Evolutionary conservation across 257 asterid genomes (phyloP).

Genomic region (Salvia miltiorrhiza): DNA sequence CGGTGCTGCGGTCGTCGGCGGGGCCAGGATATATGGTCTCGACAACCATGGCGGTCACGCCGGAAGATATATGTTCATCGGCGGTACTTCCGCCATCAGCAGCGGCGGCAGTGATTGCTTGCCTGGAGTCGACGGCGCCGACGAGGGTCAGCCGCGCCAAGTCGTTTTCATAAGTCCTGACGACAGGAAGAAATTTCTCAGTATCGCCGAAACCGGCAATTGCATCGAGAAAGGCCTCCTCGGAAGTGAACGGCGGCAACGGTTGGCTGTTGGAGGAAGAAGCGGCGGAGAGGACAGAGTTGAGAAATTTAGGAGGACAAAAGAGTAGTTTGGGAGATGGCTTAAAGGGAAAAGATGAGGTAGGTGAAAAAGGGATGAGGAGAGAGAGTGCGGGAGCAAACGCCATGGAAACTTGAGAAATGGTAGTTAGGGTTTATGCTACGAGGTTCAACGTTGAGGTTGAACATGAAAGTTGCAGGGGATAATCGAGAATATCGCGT

Average conservation of each 20-base stretch:
- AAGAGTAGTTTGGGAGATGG: constrained; percentile 30
- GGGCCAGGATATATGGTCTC: constrained; percentile 76
- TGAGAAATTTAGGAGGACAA: constrained; percentile 8
- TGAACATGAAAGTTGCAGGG: background rate
- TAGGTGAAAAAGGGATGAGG: constrained; percentile 16
- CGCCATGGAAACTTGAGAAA: constrained; percentile 39
- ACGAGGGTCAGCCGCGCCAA: constrained; percentile 64
- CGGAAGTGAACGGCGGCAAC: constrained; percentile 38
- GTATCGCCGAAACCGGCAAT: constrained; percentile 39
- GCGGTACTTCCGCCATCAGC: constrained; percentile 91
- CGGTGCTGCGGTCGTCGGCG: constrained; percentile 51
- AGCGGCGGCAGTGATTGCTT: constrained; percentile 89
- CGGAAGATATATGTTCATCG: constrained; percentile 58
- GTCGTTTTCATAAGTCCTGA: constrained; percentile 78
- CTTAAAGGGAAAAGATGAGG: constrained; percentile 19
- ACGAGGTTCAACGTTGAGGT: background rate
- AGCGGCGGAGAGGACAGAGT: constrained; percentile 24
- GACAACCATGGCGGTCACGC: constrained; percentile 64
- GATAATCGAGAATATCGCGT: background rate
- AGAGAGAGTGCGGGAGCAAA: constrained; percentile 27
- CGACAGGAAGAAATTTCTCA: constrained; percentile 46
- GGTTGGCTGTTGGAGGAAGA: constrained; percentile 36
- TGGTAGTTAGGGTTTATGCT: constrained; percentile 28
- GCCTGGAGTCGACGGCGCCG: constrained; percentile 74
- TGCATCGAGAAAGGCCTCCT: constrained; percentile 51